phyloP scores from a whole-genome alignment of 1,284 basidiomycete species.

The Ganoderma sinense region DNA sequence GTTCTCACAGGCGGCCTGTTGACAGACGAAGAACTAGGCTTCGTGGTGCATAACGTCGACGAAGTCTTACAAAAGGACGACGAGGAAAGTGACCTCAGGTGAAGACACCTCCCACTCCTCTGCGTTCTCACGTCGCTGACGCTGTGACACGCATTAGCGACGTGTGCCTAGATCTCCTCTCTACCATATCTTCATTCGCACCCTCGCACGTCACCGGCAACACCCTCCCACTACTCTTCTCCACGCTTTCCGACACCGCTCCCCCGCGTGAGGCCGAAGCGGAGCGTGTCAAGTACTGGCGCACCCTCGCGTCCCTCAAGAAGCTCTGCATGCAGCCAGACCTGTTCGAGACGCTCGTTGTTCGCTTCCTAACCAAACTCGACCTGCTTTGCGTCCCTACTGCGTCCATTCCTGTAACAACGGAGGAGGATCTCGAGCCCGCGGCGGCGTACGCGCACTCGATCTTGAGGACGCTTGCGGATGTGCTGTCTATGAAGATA shows the following conservation, averaged over 20 bases:
- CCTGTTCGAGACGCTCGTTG: conserved; percentile 87
- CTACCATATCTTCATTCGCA: conserved; percentile 66
- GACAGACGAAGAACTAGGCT: conserved; percentile 77
- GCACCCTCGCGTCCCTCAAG: conserved; percentile 75
- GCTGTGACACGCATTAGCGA: conserved; percentile 55
- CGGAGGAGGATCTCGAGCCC: conserved; percentile 52
- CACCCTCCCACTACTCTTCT: conserved; percentile 85
- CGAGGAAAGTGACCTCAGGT: conserved; percentile 67
- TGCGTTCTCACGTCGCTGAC: not conserved
- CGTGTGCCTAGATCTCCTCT: conserved; percentile 73
- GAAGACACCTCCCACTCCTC: not conserved
- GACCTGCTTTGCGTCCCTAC: conserved; percentile 69
- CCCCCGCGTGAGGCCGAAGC: conserved; percentile 62
- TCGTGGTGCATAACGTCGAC: conserved; percentile 80
- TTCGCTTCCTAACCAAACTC: conserved; percentile 83
- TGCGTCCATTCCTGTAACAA: conserved; percentile 17
- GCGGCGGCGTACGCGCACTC: conserved; percentile 84
- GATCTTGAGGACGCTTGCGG: conserved; percentile 74
- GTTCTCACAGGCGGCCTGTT: conserved; percentile 72
- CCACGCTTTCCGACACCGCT: conserved; percentile 71
- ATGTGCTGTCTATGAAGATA: conserved; percentile 74
- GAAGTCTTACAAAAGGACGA: conserved; percentile 69
- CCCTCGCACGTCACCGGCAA: conserved; percentile 78
- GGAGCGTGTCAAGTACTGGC: conserved; percentile 72
- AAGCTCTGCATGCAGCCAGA: conserved; percentile 79